These are phyloP conservation scores for Trichophyton schoenleinii DNA, from an alignment of 2,329 filamentous ascomycete genomes.

Conservation along the genomic window DNA sequence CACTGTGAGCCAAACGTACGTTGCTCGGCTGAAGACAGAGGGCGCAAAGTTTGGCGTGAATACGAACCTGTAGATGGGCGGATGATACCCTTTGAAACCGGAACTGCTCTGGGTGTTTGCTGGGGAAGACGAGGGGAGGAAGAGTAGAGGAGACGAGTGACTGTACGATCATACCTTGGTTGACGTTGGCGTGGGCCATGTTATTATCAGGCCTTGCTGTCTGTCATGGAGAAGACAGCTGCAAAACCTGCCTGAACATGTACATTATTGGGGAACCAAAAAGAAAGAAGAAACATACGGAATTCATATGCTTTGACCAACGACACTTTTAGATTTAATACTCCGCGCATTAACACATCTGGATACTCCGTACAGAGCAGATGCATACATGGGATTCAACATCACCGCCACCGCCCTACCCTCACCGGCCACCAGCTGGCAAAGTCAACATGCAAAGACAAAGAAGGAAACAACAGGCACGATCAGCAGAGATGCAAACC, in stretches of 20 bases:
- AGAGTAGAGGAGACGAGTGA: background rate
- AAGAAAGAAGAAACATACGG: background rate
- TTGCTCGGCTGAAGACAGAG: constrained; percentile 44
- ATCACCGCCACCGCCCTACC: background rate
- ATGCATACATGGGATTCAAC: background rate
- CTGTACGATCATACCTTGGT: background rate
- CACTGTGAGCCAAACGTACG: constrained; percentile 55
- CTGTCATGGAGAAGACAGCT: too few species aligned
- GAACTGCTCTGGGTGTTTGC: background rate
- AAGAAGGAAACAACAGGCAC: background rate
- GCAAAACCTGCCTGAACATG: too few species aligned
- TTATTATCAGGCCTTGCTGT: too few species aligned
- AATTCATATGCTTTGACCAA: background rate
- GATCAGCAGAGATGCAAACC: background rate
- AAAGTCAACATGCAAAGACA: background rate
- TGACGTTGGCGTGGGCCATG: background rate
- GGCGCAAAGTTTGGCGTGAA: constrained; percentile 13
- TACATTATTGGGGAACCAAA: background rate
- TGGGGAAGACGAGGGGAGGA: too few species aligned
- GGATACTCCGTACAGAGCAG: background rate
- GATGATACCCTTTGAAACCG: too few species aligned
- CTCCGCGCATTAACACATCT: too few species aligned
- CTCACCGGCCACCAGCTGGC: background rate
- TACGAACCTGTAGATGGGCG: background rate
- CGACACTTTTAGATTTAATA: too few species aligned